Evolutionary conservation across 768 basidiomycete genomes (phyloP).

Genomic region (Pleurotus pulmonarius): DNA sequence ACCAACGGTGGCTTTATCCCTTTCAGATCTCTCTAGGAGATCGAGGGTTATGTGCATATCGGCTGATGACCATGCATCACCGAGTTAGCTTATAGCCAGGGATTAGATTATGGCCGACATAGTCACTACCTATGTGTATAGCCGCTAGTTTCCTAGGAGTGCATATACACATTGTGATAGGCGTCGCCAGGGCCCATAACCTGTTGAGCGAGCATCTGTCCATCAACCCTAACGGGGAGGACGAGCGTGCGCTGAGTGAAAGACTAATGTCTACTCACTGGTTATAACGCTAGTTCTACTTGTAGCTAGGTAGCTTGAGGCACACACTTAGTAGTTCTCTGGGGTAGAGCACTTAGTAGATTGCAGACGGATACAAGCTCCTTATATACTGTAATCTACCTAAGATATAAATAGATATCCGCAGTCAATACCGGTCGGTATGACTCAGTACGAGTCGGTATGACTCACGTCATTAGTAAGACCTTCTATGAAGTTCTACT

Average conservation of each 20-base stretch:
- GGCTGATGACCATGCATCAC: neutral
- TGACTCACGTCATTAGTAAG: too few relatives aligned
- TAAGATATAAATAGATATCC: too few relatives aligned
- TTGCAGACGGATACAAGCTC: too few relatives aligned
- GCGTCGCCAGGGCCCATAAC: neutral
- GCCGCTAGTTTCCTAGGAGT: neutral
- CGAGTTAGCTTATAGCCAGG: neutral
- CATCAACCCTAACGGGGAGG: neutral
- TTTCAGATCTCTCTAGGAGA: neutral
- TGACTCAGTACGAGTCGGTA: too few relatives aligned
- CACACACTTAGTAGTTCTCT: too few relatives aligned
- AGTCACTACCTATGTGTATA: neutral
- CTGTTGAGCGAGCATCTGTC: neutral
- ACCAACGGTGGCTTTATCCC: neutral
- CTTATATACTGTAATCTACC: too few relatives aligned
- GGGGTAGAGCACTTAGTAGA: too few relatives aligned
- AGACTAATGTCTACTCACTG: too few relatives aligned
- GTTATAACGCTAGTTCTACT: too few relatives aligned
- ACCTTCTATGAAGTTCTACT: too few relatives aligned
- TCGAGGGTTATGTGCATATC: neutral
- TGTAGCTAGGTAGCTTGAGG: neutral
- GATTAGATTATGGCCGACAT: neutral
- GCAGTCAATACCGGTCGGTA: too few relatives aligned
- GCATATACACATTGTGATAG: neutral
- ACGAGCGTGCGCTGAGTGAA: neutral